A percentile compares a stretch with the other conserved stretches of the same genome.
These are phyloP conservation scores for Sextonia rubra DNA, from an alignment of 164 flowering plant species.

Conservation along the genomic window DNA sequence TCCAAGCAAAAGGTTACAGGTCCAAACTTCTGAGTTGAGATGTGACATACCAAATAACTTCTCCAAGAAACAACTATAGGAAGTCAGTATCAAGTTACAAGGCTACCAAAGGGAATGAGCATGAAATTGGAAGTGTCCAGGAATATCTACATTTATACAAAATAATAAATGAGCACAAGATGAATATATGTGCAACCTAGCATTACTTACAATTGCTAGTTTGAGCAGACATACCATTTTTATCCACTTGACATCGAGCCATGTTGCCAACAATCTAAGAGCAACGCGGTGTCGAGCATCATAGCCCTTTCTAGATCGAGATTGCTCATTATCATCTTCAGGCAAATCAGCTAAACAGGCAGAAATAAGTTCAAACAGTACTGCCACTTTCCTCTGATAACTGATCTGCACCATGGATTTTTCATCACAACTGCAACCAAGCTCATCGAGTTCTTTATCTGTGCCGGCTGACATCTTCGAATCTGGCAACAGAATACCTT, in stretches of 20 bases:
- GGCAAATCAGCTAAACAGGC: constrained; percentile 77
- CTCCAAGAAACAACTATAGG: background rate
- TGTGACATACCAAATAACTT: background rate
- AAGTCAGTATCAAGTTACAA: background rate
- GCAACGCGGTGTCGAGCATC: constrained; percentile 98
- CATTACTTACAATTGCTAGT: constrained; percentile 5
- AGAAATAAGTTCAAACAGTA: constrained; percentile 85
- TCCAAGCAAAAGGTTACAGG: background rate
- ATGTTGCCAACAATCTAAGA: constrained; percentile 74
- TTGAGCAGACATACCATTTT: constrained; percentile 62
- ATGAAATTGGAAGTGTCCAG: background rate
- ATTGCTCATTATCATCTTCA: constrained; percentile 42
- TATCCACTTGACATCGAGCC: constrained; percentile 86
- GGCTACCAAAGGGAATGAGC: constrained; percentile 4
- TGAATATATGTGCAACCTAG: background rate
- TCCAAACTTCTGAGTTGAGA: background rate
- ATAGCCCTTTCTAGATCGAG: constrained; percentile 67
- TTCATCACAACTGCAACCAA: constrained; percentile 27
- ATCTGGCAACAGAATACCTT: constrained; percentile 13
- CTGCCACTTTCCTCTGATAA: constrained; percentile 63
- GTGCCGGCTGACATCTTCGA: constrained; percentile 6
- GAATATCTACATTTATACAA: constrained; percentile 6
- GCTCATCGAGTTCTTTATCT: constrained; percentile 21
- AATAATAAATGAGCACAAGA: constrained; percentile 4
- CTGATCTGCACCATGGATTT: constrained; percentile 56